Evolutionary conservation across 495 filamentous ascomycete genomes (phyloP), one percentile per base, ranked within the genome.

Genomic region (Penicillium fimorum): DNA sequence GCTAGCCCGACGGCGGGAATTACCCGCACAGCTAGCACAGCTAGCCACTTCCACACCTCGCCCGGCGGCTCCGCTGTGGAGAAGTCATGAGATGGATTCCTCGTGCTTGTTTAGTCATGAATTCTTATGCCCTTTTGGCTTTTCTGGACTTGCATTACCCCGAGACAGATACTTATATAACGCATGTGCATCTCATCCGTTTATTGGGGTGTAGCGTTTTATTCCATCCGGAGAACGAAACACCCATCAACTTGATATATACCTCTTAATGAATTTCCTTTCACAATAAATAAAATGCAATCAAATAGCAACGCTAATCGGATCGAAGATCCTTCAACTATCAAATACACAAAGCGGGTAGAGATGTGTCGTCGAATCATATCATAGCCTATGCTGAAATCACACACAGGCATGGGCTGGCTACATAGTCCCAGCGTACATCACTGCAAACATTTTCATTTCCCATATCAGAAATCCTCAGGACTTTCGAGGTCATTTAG

Each of bases 401-500:
- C 7, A 43, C 9, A 32, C 17, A 32, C 24, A 12, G 12, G 30
- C 20, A 29, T 20, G 11, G 17, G 4, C 18, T 35, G 13, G 5
- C 17, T 35, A 33, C 5, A 15, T 17, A 22, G 17, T 29, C 44
- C 25, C 18, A 38, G 15, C 44, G n/a, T 7, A 33, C 4, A 20
- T 47, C 29, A 10, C 29, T 12, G 29, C 5, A 20, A 0, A 11
- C 11, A 25, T 10, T 30, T 10, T 29, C 13, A n/a, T 18, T 15
- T 30, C 27, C 25, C 7, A 11, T 11, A 15, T 66, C 57, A 79
- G 49, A 79, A 79, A 57, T 79, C 76, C 41, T 79, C 76, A 2
- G 76, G 76, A 40, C 73, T 75, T 48, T 76, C 73, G 15, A 79
- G 53, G 55, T 77, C 76, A 48, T 64, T 52, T n/a, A 79, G 20